phyloP scores from a whole-genome alignment of 495 filamentous ascomycete species.

The Parmelia sp. region DNA sequence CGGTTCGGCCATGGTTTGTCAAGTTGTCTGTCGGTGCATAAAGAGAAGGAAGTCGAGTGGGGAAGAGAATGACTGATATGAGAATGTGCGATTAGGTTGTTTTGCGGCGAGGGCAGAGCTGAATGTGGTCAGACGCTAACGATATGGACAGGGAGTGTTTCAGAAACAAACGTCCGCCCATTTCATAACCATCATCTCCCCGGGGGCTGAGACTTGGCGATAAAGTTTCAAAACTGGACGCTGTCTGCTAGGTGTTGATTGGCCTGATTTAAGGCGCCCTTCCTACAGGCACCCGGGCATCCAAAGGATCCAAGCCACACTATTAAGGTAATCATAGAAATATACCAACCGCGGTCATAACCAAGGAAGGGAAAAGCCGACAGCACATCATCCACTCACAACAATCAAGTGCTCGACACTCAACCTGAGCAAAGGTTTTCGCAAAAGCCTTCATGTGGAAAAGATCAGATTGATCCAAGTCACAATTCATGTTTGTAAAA shows the following conservation, averaged over 20 bases:
- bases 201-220: background rate
- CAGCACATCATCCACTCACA: background rate
- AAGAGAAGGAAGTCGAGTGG: background rate
- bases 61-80: background rate
- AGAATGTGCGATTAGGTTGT: background rate
- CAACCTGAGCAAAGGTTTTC: no score
- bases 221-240: background rate
- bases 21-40: background rate
- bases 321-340: background rate
- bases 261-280: background rate
- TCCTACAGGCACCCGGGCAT: background rate
- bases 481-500: background rate
- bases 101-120: conserved; percentile 12
- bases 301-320: background rate
- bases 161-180: conserved; percentile 1
- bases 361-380: conserved; percentile 1
- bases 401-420: background rate
- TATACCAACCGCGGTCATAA: background rate
- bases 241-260: background rate
- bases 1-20: conserved; percentile 9
- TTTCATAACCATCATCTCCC: background rate
- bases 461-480: background rate
- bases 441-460: no score
- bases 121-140: background rate
- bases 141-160: background rate